These are phyloP conservation scores for Aspergillus novoparasiticus DNA, from an alignment of 2,329 filamentous ascomycete genomes.

Conservation along the genomic window DNA sequence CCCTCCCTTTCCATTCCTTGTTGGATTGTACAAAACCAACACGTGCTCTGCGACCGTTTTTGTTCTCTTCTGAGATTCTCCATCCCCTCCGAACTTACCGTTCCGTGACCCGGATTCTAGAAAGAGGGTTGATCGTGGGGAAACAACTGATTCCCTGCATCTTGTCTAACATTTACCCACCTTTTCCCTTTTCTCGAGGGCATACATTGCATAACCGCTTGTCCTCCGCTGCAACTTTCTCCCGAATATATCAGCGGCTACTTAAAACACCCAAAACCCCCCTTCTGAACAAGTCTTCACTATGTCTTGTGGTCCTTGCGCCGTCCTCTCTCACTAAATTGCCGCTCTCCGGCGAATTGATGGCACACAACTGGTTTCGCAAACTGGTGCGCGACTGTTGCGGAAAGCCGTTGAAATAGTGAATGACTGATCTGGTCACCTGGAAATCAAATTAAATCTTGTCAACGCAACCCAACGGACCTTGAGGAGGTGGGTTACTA, in stretches of 20 bases:
- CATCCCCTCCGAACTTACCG: slow-evolving; percentile 8
- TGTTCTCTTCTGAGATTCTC: slow-evolving; percentile 15
- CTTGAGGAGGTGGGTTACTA: neutral
- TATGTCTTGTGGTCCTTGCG: slow-evolving; percentile 23
- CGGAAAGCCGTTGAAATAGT: slow-evolving; percentile 15
- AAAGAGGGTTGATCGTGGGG: neutral
- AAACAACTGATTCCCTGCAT: slow-evolving; percentile 7
- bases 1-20: neutral
- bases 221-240: slow-evolving; percentile 13
- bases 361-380: slow-evolving; percentile 22
- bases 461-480: neutral
- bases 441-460: slow-evolving; percentile 5
- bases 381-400: slow-evolving; percentile 19
- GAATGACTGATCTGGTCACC: slow-evolving; percentile 9
- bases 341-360: slow-evolving; percentile 25
- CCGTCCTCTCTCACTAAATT: slow-evolving; percentile 23
- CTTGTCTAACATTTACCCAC: slow-evolving; percentile 8
- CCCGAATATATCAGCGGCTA: slow-evolving; percentile 9
- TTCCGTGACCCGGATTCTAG: slow-evolving; percentile 7
- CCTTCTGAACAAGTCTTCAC: slow-evolving; percentile 12
- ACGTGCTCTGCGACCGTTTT: slow-evolving; percentile 20
- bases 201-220: slow-evolving; percentile 20
- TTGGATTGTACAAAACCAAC: slow-evolving; percentile 15
- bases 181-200: slow-evolving; percentile 10
- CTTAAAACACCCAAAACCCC: slow-evolving; percentile 6